Base-by-base conservation (phyloP, 2,329 filamentous ascomycete genomes). In the Epichloe glyceriae region DNA sequence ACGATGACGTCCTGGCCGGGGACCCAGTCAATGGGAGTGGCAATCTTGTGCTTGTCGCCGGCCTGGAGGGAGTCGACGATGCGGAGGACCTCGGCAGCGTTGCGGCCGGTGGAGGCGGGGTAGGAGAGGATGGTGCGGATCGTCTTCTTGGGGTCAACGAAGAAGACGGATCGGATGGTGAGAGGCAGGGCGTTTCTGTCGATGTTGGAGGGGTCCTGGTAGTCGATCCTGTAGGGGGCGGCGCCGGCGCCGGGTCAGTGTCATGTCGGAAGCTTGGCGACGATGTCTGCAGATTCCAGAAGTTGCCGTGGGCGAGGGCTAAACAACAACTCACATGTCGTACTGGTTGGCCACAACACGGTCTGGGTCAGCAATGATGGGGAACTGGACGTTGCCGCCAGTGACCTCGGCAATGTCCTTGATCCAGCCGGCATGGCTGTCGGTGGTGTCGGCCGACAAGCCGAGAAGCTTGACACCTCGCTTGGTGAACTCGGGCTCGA, bases 91-190 rank as follows among this genome's bases (percentile, higher is more conserved):
- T 89, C 86, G 59, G 80, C 76, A 55, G 83, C 82, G 76, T 89
- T 90, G 65, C 86, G 82, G 70, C 90, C 90, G 44, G 88, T 94
- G 53, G 85, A 90, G 54, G 90, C 89, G 42, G 90, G 90, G 76
- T 95, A 96, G 65, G 86, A 83, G 74, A 95, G 85, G 67, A 88
- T 94, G 66, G 90, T 82, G 61, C 90, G 85, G 72, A 95, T 93
- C 69, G 85, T 91, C 83, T 95, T 95, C 70, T 80, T 82, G 57
- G 89, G 89, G 74, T 95, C 89, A 68, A 95, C 93, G 72, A 95
- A 77, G 78, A 94, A 95, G 65, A 95, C 90, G 60, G 86, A 88
- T 63, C 90, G 88, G 72, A 96, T 95, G 61, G 90, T 95, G 73
- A 95, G 91, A 51, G 89, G 88, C 60, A 91, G 86, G 60, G 85